Base-by-base conservation (phyloP, 805 yeast genomes). In the Phaffomyces antillensis region DNA sequence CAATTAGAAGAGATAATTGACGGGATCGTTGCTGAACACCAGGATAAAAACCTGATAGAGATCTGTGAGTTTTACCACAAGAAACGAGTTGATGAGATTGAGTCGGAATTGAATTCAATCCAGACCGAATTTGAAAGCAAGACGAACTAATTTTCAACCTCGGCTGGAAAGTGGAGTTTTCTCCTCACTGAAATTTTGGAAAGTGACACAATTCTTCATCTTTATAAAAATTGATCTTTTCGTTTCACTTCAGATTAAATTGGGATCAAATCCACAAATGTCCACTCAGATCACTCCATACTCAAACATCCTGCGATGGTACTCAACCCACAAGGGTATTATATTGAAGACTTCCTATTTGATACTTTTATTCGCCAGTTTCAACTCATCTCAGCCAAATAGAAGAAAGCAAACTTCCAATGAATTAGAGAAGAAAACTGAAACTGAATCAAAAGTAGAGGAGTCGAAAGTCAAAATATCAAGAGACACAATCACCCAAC, bases 331-430 rank as follows among this genome's bases (percentile, higher is more conserved):
- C 50, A 56, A 56, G 48, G 48, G 57, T 6, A n/a, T 53, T 42
- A 51, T 56, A 34, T 48, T 56, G 30, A 56, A 55, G 49, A 49
- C 61, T 18, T 56, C 61, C 7, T 56, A 56, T 39, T 45, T 56
- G 30, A 49, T 55, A n/a, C 44, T 56, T 36, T 48, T 56, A 12
- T 52, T 56, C 42, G 51, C 50, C 35, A 53, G 58, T 33, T 55
- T 56, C 53, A 53, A 49, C 30, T 28, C 30, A 28, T 28, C 30
- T 28, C 30, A 28, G 30, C 30, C 30, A 28, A 28, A 2, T 28
- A 28, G 30, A 10, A 28, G 30, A 28, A 28, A 28, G 30, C 30
- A 28, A 28, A 11, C 30, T 51, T 48, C 55, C 3, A 46, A 55
- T 9, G 51, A 45, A 23, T 44, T 52, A 24, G 42, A 18, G 17